These are phyloP conservation scores for Trametes maxima DNA, from an alignment of 768 basidiomycete genomes.

Conservation along the genomic window DNA sequence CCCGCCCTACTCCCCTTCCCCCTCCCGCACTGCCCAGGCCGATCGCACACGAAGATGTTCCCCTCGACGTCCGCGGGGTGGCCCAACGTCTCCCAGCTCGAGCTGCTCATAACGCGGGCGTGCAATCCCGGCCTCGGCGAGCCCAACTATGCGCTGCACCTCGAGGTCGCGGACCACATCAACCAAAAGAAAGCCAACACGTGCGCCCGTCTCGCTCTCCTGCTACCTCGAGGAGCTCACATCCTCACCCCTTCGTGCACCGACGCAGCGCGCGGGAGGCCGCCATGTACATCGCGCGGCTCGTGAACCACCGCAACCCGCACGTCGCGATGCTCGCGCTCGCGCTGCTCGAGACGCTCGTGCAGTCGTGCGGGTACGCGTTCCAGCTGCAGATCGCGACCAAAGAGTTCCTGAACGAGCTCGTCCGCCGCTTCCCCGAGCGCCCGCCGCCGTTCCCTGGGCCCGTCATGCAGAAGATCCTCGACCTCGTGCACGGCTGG, in stretches of 20 bases:
- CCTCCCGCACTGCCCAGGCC: not conserved
- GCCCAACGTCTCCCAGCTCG: conserved; percentile 19
- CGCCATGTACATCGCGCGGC: conserved; percentile 77
- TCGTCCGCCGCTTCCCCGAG: conserved; percentile 97
- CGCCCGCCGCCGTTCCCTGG: conserved; percentile 94
- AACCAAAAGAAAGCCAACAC: conserved; percentile 96
- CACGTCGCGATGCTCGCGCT: conserved; percentile 89
- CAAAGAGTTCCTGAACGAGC: conserved; percentile 97
- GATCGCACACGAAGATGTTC: conserved; percentile 1
- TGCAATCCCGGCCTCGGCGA: conserved; percentile 86
- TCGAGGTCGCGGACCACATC: conserved; percentile 93
- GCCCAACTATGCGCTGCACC: conserved; percentile 88
- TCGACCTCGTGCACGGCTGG: conserved; percentile 93
- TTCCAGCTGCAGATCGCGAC: conserved; percentile 96
- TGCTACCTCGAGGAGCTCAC: not conserved
- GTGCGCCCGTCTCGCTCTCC: conserved; percentile 47
- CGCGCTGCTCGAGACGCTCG: conserved; percentile 85
- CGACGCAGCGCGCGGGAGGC: conserved; percentile 82
- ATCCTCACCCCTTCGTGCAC: not conserved
- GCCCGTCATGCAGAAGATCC: conserved; percentile 91
- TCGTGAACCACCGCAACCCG: conserved; percentile 91
- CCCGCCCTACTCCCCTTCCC: not conserved
- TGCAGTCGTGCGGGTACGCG: conserved; percentile 95
- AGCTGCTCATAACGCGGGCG: conserved; percentile 75
- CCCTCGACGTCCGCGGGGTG: conserved; percentile 14